Percentiles rank a stretch among this genome's conserved stretches.
Evolutionary conservation across 2,329 filamentous ascomycete species (phyloP).

Genomic region (Geosmithia morbida): DNA sequence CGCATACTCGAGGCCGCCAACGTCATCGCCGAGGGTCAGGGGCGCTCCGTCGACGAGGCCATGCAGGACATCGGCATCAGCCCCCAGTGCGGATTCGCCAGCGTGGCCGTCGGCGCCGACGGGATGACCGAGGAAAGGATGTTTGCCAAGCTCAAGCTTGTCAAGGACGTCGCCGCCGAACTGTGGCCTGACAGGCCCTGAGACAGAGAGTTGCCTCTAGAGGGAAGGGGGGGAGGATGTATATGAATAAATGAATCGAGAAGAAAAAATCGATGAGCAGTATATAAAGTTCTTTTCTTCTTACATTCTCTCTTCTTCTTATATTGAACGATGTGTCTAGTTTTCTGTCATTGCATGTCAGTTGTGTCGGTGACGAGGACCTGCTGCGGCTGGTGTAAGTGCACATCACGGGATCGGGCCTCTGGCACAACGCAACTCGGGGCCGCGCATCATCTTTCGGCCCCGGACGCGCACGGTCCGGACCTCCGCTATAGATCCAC

Average conservation of each 20-base stretch:
- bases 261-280: neutral
- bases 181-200: slow-evolving; percentile 32
- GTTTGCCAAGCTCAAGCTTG: slow-evolving; percentile 55
- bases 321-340: too few species aligned
- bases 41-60: slow-evolving; percentile 46
- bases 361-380: too few species aligned
- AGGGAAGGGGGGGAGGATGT: too few species aligned
- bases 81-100: slow-evolving; percentile 58
- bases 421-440: too few species aligned
- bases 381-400: too few species aligned
- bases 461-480: too few species aligned
- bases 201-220: neutral
- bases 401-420: too few species aligned
- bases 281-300: too few species aligned
- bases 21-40: slow-evolving; percentile 50
- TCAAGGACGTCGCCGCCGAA: slow-evolving; percentile 49
- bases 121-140: slow-evolving; percentile 52
- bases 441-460: too few species aligned
- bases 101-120: slow-evolving; percentile 50
- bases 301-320: too few species aligned
- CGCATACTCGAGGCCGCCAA: slow-evolving; percentile 44
- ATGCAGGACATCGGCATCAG: slow-evolving; percentile 51
- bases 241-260: neutral
- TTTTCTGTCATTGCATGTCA: too few species aligned
- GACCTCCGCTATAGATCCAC: too few species aligned